A percentile compares a stretch with the other conserved stretches of the same genome.
phyloP scores from a whole-genome alignment of 2,329 filamentous ascomycete genomes.

The Septoria petroselini region DNA sequence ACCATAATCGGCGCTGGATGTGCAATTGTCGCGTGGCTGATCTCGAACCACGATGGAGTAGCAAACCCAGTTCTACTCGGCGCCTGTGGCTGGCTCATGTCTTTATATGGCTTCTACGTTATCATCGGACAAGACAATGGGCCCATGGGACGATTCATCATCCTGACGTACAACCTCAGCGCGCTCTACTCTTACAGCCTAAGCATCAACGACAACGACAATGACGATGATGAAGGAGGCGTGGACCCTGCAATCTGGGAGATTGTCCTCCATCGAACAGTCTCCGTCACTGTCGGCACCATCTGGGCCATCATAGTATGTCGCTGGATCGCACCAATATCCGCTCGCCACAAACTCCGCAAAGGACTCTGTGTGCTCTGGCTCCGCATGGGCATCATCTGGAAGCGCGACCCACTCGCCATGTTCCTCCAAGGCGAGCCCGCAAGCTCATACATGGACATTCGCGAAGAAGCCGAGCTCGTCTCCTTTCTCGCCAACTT shows the following conservation, averaged over 20 bases:
- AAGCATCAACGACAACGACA: constrained; percentile 71
- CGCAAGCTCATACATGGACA: constrained; percentile 66
- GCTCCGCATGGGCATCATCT: constrained; percentile 91
- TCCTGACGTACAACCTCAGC: constrained; percentile 93
- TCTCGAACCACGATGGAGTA: constrained; percentile 51
- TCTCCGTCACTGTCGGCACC: constrained; percentile 80
- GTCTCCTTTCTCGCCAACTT: constrained; percentile 74
- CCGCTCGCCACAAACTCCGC: constrained; percentile 80
- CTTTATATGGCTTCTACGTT: constrained; percentile 73
- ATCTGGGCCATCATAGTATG: constrained; percentile 91
- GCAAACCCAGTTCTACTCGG: constrained; percentile 74
- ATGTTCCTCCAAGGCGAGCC: constrained; percentile 54
- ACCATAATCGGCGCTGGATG: constrained; percentile 76
- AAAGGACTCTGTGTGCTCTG: constrained; percentile 87
- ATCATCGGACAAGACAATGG: constrained; percentile 81
- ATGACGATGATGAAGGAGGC: constrained; percentile 83
- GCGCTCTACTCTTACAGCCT: constrained; percentile 92
- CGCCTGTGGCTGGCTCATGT: constrained; percentile 74
- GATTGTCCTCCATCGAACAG: constrained; percentile 82
- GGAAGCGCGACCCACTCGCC: constrained; percentile 87
- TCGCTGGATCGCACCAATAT: constrained; percentile 88
- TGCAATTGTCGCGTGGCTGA: constrained; percentile 74
- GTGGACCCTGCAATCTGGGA: constrained; percentile 78
- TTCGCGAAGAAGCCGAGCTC: constrained; percentile 82
- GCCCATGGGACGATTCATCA: constrained; percentile 86